Evolutionary conservation across 257 asterid genomes (phyloP).

Genomic region (Solanum medicagineum): DNA sequence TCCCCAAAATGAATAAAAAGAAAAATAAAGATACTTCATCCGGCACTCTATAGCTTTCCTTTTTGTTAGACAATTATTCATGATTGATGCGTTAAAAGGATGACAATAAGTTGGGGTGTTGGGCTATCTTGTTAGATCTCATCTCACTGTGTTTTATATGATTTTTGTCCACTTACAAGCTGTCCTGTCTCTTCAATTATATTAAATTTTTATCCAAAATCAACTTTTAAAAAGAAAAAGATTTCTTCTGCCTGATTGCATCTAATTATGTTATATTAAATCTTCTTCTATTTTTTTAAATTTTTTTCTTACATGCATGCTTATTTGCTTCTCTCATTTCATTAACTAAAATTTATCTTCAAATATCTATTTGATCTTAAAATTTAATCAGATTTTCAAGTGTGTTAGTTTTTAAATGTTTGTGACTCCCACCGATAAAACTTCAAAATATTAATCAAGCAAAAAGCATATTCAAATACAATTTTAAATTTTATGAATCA

Average conservation of each 20-base stretch:
- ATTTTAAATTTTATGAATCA: too few relatives aligned
- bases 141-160: neutral
- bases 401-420: too few relatives aligned
- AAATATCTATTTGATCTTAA: neutral
- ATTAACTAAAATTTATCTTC: too few relatives aligned
- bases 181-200: neutral
- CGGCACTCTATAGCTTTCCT: neutral
- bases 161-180: neutral
- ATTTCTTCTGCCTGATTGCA: neutral
- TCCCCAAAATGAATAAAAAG: neutral
- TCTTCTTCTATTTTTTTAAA: neutral
- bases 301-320: too few relatives aligned
- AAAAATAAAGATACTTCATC: neutral
- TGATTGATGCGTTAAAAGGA: neutral
- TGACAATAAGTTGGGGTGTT: neutral
- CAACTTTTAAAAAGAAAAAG: neutral
- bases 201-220: neutral
- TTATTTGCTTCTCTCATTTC: neutral
- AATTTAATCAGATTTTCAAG: neutral
- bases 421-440: too few relatives aligned
- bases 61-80: neutral
- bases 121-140: neutral
- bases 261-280: neutral
- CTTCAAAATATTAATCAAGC: too few relatives aligned
- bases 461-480: too few relatives aligned